phyloP scores from a whole-genome alignment of 768 basidiomycete species.

The Lactarius trivialis region DNA sequence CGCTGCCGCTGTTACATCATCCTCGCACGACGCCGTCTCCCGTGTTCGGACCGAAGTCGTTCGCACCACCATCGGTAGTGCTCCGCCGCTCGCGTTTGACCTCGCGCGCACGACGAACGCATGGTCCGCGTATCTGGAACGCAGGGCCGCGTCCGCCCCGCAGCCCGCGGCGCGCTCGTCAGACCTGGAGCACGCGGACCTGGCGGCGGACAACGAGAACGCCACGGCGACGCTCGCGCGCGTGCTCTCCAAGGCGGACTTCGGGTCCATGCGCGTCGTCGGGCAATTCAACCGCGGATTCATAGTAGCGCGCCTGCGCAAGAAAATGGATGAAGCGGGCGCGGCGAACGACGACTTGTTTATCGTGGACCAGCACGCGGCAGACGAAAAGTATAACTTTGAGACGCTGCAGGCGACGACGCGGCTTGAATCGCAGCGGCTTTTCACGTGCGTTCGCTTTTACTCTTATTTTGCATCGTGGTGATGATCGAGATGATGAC shows the following conservation, averaged over 20 bases:
- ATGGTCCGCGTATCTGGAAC: slow-evolving; percentile 7
- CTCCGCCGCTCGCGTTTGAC: slow-evolving; percentile 6
- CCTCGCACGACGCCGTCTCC: background rate
- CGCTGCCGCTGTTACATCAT: background rate
- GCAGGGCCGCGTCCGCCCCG: background rate
- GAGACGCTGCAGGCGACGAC: slow-evolving; percentile 91
- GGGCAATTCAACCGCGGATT: slow-evolving; percentile 98
- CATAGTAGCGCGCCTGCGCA: slow-evolving; percentile 70
- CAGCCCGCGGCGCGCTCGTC: background rate
- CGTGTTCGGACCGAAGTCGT: slow-evolving; percentile 11
- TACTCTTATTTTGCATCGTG: background rate
- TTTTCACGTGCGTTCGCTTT: slow-evolving; percentile 58
- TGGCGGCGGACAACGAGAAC: slow-evolving; percentile 42
- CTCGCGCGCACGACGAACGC: slow-evolving; percentile 4
- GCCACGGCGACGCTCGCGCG: slow-evolving; percentile 68
- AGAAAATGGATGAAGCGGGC: slow-evolving; percentile 24
- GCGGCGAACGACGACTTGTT: slow-evolving; percentile 76
- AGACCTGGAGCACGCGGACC: slow-evolving; percentile 24
- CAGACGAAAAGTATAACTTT: slow-evolving; percentile 98
- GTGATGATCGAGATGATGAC: background rate
- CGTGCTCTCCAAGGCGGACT: slow-evolving; percentile 83
- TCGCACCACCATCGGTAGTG: slow-evolving; percentile 11
- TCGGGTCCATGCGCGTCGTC: slow-evolving; percentile 71
- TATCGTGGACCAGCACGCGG: slow-evolving; percentile 95
- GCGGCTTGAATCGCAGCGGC: slow-evolving; percentile 75